Evolutionary conservation across 2,329 filamentous ascomycete species (phyloP).

Genomic region (Escovopsis sp.): DNA sequence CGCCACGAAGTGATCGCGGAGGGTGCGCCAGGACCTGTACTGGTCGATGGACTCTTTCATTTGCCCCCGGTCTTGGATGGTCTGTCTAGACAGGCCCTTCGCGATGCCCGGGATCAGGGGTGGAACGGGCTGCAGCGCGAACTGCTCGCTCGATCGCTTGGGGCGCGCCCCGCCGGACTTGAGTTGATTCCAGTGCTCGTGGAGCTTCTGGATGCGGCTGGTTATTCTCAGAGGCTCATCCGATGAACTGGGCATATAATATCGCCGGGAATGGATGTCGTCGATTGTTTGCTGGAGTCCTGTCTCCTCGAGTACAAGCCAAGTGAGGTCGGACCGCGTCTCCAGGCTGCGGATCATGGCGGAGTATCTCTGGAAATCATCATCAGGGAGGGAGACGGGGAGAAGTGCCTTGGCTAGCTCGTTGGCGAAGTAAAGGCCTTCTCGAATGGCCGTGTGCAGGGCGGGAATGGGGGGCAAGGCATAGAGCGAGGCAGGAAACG

Average conservation of each 20-base stretch:
- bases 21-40: not conserved
- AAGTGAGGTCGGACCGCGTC: not conserved
- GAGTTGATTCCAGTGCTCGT: not conserved
- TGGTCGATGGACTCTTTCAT: too few relatives aligned
- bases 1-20: not conserved
- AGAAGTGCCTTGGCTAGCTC: not conserved
- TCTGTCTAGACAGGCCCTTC: too few relatives aligned
- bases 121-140: not conserved
- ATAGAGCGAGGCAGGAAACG: too few relatives aligned
- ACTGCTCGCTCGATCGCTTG: not conserved
- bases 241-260: not conserved
- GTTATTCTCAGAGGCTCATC: not conserved
- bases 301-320: not conserved
- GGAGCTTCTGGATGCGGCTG: not conserved
- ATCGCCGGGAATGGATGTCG: not conserved
- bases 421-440: not conserved
- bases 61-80: not conserved
- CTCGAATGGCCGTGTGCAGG: not conserved
- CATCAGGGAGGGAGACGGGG: not conserved
- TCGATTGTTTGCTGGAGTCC: not conserved
- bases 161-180: not conserved
- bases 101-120: not conserved
- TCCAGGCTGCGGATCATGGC: not conserved
- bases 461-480: too few relatives aligned
- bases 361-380: not conserved